Percentiles rank a stretch among this genome's conserved stretches.
Conservation (phyloP, 2,329 filamentous ascomycete genomes). For the Fusarium graminum region DNA sequence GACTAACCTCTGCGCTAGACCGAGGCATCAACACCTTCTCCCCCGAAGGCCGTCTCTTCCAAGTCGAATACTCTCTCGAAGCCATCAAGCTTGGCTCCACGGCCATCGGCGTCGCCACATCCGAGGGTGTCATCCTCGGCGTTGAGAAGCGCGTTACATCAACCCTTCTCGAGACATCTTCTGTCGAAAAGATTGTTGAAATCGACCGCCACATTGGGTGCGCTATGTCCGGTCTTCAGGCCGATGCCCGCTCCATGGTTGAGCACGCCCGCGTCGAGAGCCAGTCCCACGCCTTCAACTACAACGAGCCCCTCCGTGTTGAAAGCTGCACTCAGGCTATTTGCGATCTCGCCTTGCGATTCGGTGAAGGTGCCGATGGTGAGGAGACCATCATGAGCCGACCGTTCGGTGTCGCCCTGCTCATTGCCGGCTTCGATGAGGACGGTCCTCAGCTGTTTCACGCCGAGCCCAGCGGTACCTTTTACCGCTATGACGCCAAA, state of each 20-base stretch:
- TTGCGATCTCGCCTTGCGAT: slow-evolving; percentile 94
- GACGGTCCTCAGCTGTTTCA: slow-evolving; percentile 98
- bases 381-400: slow-evolving; percentile 99
- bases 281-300: slow-evolving; percentile 98
- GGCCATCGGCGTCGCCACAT: slow-evolving; percentile 96
- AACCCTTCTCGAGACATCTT: slow-evolving; percentile 95
- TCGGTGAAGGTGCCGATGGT: slow-evolving; percentile 96
- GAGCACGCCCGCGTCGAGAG: slow-evolving; percentile 98
- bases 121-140: slow-evolving; percentile 93
- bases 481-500: slow-evolving; percentile 99
- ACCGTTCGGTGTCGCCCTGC: slow-evolving; percentile 94
- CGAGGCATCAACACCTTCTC: slow-evolving; percentile 99
- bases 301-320: slow-evolving; percentile 92
- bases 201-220: slow-evolving; percentile 99
- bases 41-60: slow-evolving; percentile 98
- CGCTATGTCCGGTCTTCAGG: slow-evolving; percentile 98
- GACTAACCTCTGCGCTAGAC: slow-evolving; percentile 67
- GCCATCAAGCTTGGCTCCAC: slow-evolving; percentile 99
- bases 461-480: slow-evolving; percentile 96
- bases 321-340: slow-evolving; percentile 99
- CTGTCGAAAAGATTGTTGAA: slow-evolving; percentile 99
- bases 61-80: slow-evolving; percentile 99
- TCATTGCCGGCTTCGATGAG: slow-evolving; percentile 98
- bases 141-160: slow-evolving; percentile 99
- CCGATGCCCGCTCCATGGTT: slow-evolving; percentile 96